Conservation (phyloP, 164 flowering plant species). For the Chimonanthus praecox region DNA sequence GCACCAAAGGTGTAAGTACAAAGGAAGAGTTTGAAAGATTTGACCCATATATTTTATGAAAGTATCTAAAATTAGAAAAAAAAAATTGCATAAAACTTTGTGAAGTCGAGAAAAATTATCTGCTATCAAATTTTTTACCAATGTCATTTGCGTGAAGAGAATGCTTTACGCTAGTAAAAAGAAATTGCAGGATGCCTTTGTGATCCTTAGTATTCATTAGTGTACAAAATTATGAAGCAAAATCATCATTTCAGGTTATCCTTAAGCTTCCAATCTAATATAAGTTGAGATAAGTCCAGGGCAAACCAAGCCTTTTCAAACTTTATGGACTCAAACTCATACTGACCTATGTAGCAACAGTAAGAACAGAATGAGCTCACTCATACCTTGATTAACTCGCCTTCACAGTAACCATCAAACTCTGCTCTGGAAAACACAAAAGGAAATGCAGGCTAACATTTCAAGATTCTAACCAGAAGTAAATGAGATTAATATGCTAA, state of each 20-base stretch:
- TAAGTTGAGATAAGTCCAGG: neutral
- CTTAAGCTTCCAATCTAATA: no score
- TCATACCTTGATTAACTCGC: constrained; percentile 77
- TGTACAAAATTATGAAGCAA: neutral
- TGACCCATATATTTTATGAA: no score
- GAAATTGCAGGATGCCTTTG: neutral
- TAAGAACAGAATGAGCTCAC: neutral
- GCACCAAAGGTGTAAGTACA: no score
- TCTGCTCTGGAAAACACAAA: constrained; percentile 58
- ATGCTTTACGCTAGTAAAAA: no score
- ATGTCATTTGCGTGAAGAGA: no score
- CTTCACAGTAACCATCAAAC: constrained; percentile 97
- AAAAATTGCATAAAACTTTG: no score
- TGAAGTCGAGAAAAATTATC: no score
- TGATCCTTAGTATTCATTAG: neutral
- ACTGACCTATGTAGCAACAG: neutral
- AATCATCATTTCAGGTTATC: neutral
- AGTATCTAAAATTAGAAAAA: no score
- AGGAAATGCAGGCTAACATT: constrained; percentile 6
- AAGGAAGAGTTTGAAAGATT: no score
- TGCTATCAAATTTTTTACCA: no score
- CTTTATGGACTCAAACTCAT: neutral
- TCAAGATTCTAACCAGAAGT: constrained; percentile 18
- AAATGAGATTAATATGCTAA: no score
- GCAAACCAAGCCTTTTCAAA: neutral